Percentiles rank a stretch among this genome's conserved stretches.
These are phyloP conservation scores for Nemophila menziesii DNA, from an alignment of 257 asterid species.

Conservation along the genomic window DNA sequence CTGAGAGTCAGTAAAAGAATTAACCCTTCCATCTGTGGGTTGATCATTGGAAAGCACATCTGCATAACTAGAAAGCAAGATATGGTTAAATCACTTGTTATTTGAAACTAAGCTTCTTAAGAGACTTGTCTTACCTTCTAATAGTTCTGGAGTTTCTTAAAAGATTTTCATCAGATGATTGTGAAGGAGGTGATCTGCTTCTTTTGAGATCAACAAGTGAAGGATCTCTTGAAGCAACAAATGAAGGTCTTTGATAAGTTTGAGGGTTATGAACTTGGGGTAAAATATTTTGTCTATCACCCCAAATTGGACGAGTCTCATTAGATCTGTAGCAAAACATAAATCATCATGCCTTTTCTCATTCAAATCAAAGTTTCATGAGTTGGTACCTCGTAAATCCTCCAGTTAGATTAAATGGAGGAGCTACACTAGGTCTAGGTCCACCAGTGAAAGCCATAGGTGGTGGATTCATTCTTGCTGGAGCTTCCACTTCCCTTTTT, in stretches of 20 bases:
- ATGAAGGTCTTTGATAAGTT: conserved; percentile 28
- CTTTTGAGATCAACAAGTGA: conserved; percentile 23
- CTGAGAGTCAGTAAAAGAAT: conserved; percentile 25
- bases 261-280: conserved; percentile 27
- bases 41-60: conserved; percentile 23
- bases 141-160: conserved; percentile 22
- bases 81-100: conserved; percentile 6
- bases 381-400: conserved; percentile 2
- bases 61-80: conserved; percentile 20
- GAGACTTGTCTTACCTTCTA: conserved; percentile 25
- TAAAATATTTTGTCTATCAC: conserved; percentile 15
- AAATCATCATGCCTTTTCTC: neutral
- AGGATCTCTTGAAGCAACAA: conserved; percentile 17
- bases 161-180: conserved; percentile 23
- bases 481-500: conserved; percentile 2
- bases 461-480: conserved; percentile 5
- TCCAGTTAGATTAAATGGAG: conserved; percentile 1
- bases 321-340: conserved; percentile 18
- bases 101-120: neutral
- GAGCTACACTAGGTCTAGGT: neutral
- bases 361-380: neutral
- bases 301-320: conserved; percentile 32
- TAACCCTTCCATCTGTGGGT: conserved; percentile 25
- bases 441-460: conserved; percentile 5
- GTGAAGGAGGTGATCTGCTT: conserved; percentile 27